Conservation (phyloP, 73 alveolate genomes). For the Paramecium bursaria region DNA sequence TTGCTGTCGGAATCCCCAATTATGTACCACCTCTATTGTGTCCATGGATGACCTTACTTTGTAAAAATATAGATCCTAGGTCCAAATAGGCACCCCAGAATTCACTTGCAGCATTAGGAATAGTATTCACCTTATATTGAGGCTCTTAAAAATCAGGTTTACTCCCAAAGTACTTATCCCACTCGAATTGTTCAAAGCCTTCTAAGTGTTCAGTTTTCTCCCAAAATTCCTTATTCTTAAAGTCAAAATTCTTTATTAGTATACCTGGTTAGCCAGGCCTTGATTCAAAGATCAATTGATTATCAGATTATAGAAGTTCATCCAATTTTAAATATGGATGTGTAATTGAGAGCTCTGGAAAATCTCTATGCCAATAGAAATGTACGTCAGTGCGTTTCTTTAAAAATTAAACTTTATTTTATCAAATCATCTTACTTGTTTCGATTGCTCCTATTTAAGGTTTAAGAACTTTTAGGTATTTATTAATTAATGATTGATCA, state of each 20-base stretch:
- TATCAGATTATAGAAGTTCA: too few relatives aligned
- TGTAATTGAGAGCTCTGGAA: too few relatives aligned
- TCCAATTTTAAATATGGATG: too few relatives aligned
- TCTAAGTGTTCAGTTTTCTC: not conserved
- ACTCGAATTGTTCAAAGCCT: not conserved
- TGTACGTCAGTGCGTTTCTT: too few relatives aligned
- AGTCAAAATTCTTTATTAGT: slow-evolving; percentile 12
- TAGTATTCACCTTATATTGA: slow-evolving; percentile 8
- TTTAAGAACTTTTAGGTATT: not conserved
- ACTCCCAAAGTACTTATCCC: not conserved
- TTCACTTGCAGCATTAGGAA: slow-evolving; percentile 1
- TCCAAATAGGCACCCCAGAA: slow-evolving; percentile 9
- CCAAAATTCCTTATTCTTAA: slow-evolving; percentile 43
- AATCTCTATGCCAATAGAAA: too few relatives aligned
- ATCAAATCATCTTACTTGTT: too few relatives aligned
- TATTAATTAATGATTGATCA: too few relatives aligned
- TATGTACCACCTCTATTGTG: slow-evolving; percentile 64
- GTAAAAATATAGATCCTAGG: not conserved
- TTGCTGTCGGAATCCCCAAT: slow-evolving; percentile 71
- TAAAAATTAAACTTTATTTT: too few relatives aligned
- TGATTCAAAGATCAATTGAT: too few relatives aligned
- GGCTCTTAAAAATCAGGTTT: slow-evolving; percentile 13
- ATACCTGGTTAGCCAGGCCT: too few relatives aligned
- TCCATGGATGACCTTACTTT: slow-evolving; percentile 64
- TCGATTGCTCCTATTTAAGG: slow-evolving; percentile 53